Evolutionary conservation across 371 early-diverging fungal species (phyloP).

Genomic region (Haplosporangium sp.): DNA sequence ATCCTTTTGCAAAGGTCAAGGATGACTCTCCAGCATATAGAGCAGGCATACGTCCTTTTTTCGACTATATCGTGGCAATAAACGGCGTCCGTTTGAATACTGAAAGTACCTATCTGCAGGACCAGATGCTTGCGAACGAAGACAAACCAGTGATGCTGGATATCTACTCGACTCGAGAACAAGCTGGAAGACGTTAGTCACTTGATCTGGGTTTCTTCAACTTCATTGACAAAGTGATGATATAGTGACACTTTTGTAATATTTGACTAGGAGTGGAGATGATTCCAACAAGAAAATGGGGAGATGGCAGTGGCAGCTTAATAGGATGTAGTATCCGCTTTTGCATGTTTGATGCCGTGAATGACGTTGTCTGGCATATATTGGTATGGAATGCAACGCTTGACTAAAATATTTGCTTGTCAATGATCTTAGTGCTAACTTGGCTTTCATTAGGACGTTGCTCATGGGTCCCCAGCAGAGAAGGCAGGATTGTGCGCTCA

Average conservation of each 20-base stretch:
- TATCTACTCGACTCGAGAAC: slow-evolving; percentile 79
- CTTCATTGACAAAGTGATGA: not conserved
- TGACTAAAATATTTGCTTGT: not conserved
- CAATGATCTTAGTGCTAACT: not conserved
- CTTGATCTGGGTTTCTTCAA: not conserved
- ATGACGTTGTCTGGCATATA: slow-evolving; percentile 84
- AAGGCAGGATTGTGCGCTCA: slow-evolving; percentile 75
- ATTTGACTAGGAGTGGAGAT: slow-evolving; percentile 63
- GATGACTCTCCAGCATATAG: slow-evolving; percentile 76
- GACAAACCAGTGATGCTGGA: slow-evolving; percentile 67
- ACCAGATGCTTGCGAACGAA: slow-evolving; percentile 63
- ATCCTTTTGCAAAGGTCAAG: slow-evolving; percentile 61
- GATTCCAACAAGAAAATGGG: slow-evolving; percentile 67
- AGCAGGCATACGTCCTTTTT: slow-evolving; percentile 81
- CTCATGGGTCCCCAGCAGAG: slow-evolving; percentile 72
- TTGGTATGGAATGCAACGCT: slow-evolving; percentile 45
- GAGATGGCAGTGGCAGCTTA: slow-evolving; percentile 50
- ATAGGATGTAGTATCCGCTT: slow-evolving; percentile 80
- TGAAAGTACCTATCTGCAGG: slow-evolving; percentile 62
- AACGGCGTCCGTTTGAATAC: slow-evolving; percentile 70
- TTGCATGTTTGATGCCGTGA: slow-evolving; percentile 76
- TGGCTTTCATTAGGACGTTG: slow-evolving; percentile 33
- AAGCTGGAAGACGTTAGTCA: slow-evolving; percentile 66
- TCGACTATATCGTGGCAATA: slow-evolving; percentile 79
- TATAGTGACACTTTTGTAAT: not conserved